These are phyloP conservation scores for Pseudogymnoascus sp. DNA, from an alignment of 2,329 filamentous ascomycete species.

Conservation along the genomic window DNA sequence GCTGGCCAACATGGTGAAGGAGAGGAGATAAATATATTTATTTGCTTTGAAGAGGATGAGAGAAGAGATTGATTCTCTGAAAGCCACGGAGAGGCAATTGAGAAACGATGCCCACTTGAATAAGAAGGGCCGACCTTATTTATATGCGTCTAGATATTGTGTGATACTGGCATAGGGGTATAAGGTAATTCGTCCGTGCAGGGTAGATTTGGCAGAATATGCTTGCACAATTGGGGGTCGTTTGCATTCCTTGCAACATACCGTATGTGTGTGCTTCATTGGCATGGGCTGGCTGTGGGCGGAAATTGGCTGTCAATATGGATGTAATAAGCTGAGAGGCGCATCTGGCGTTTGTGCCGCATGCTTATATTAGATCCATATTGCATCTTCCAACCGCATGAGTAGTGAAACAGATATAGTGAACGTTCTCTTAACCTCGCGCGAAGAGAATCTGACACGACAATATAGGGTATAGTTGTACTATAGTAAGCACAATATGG, in stretches of 20 bases:
- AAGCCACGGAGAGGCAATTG: background rate
- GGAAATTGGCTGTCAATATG: background rate
- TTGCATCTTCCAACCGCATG: background rate
- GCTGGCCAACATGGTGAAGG: background rate
- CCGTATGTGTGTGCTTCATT: background rate
- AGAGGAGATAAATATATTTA: background rate
- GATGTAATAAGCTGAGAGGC: background rate
- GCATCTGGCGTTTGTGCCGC: background rate
- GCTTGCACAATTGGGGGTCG: background rate
- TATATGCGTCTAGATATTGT: background rate
- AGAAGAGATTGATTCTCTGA: background rate
- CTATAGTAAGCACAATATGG: background rate
- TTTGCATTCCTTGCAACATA: background rate
- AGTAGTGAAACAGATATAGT: background rate
- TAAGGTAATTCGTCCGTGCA: background rate
- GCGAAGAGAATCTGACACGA: background rate
- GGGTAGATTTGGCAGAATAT: slow-evolving; percentile 5
- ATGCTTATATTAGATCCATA: background rate
- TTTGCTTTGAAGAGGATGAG: background rate
- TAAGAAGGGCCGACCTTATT: background rate
- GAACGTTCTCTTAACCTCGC: background rate
- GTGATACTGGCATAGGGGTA: background rate
- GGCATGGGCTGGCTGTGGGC: background rate
- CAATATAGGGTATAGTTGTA: background rate
- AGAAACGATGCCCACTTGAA: background rate